Base-by-base conservation (phyloP, 164 flowering plant species). In the Stephania cephalantha region DNA sequence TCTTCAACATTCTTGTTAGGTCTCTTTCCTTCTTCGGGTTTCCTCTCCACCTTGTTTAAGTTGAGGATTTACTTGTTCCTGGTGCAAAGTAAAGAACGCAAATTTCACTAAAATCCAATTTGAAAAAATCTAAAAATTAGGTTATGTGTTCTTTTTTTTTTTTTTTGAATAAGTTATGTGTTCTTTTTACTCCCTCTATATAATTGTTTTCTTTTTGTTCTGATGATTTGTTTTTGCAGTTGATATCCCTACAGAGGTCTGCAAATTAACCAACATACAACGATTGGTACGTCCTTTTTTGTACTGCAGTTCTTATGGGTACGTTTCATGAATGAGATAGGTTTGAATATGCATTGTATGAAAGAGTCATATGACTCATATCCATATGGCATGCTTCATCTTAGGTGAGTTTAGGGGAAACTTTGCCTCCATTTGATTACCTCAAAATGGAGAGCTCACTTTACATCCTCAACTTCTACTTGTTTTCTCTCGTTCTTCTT, bases 261-360 rank as follows among this genome's bases (percentile, higher is more conserved):
- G 83, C 89, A 90, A 89, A 80, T 86, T 95, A 72, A 79, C 80
- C 77, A 93, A 93, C 87, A 83, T 91, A 88, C 99, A 95, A 81
- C 93, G 97, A 58, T 79, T 95, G 92, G 99, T 95, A 84, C 84
- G 94, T 53, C 73, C 7, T 46, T 31, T 22, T 72, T 55, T 20
- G 6, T 46, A 20, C 25, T 13, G 9, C 18, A 46, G 13, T 20
- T 25, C 12, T 29, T 7, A n/a, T 50, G 61, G 5, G 18, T 13
- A 71, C 46, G 68, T 50, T n/a, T 18, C 63, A 53, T 45, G 74
- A 15, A 55, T 15, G 15, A 48, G 46, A 53, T 22, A 25, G 64
- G 15, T 12, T 7, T 4, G 22, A n/a, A n/a, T n/a, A 20, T 61
- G 66, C 22, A n/a, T 61, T 61, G 20, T 9, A 61, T 61, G 66